Evolutionary conservation across 176 grass and related monocot genomes (phyloP).

Genomic region (Carex cristatella): DNA sequence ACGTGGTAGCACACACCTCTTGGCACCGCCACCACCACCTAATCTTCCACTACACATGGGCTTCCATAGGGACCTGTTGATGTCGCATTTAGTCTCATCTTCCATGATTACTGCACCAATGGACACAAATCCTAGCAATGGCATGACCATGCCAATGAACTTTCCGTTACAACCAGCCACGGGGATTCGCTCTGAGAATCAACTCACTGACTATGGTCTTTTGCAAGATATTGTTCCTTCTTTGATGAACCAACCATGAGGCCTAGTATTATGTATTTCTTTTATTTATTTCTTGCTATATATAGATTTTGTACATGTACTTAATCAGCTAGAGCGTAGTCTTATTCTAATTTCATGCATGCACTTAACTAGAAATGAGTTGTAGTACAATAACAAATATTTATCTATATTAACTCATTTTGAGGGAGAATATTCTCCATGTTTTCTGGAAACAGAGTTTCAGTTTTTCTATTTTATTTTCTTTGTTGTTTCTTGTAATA

Average conservation of each 20-base stretch:
- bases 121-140: conserved; percentile 27
- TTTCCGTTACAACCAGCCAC: conserved; percentile 11
- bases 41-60: conserved; percentile 25
- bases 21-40: conserved; percentile 41
- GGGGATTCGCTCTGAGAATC: conserved; percentile 39
- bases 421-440: conserved; percentile 33
- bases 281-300: conserved; percentile 24
- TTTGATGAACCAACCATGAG: conserved; percentile 38
- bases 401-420: conserved; percentile 23
- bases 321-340: conserved; percentile 18
- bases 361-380: conserved; percentile 18
- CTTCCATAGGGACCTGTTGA: conserved; percentile 14
- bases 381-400: conserved; percentile 27
- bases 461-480: background rate
- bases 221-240: conserved; percentile 84
- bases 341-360: conserved; percentile 20
- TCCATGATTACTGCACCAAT: conserved; percentile 9
- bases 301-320: conserved; percentile 28
- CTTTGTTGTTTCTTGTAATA: background rate
- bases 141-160: conserved; percentile 20
- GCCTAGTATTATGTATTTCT: background rate
- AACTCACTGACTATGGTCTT: conserved; percentile 74
- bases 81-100: conserved; percentile 14
- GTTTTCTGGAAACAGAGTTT: conserved; percentile 29
- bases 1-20: conserved; percentile 67